Conservation (phyloP, 208 protist genomes). For the Blechomonas ayalai region DNA sequence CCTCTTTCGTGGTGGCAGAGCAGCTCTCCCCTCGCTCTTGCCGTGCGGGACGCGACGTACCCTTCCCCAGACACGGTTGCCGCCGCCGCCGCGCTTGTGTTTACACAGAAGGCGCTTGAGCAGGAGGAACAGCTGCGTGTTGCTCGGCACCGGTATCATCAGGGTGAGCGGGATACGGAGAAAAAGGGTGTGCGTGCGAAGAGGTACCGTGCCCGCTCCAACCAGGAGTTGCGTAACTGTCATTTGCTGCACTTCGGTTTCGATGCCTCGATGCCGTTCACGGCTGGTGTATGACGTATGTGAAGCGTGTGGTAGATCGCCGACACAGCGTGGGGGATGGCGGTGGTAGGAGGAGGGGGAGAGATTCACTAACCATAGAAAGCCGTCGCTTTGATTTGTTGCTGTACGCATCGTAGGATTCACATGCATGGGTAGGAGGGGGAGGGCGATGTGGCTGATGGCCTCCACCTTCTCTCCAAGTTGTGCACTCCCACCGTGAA, state of each 20-base stretch:
- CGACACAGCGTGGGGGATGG: too few species aligned
- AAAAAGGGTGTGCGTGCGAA: conserved; percentile 4
- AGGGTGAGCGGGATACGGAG: conserved; percentile 6
- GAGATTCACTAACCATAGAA: too few species aligned
- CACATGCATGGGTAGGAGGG: too few species aligned
- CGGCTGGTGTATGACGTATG: too few species aligned
- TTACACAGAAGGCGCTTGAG: conserved; percentile 24
- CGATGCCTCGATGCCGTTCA: conserved; percentile 69
- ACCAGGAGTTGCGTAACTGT: conserved; percentile 46
- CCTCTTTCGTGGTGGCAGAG: conserved; percentile 71
- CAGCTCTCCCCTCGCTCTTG: conserved; percentile 34
- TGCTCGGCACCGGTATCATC: conserved; percentile 17
- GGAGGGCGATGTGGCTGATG: too few species aligned
- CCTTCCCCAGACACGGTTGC: conserved; percentile 33
- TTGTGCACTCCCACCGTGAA: too few species aligned
- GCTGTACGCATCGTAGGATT: too few species aligned
- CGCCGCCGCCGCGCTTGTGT: conserved; percentile 30
- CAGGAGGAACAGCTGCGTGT: conserved; percentile 25
- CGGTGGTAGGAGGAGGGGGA: too few species aligned
- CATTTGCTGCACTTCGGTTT: conserved; percentile 80
- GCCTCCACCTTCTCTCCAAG: too few species aligned
- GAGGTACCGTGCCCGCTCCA: conserved; percentile 7
- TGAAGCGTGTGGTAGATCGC: too few species aligned
- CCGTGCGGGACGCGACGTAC: conserved; percentile 42
- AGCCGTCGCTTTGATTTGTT: too few species aligned